Evolutionary conservation across 768 basidiomycete genomes (phyloP).

Genomic region (Russula vinacea): DNA sequence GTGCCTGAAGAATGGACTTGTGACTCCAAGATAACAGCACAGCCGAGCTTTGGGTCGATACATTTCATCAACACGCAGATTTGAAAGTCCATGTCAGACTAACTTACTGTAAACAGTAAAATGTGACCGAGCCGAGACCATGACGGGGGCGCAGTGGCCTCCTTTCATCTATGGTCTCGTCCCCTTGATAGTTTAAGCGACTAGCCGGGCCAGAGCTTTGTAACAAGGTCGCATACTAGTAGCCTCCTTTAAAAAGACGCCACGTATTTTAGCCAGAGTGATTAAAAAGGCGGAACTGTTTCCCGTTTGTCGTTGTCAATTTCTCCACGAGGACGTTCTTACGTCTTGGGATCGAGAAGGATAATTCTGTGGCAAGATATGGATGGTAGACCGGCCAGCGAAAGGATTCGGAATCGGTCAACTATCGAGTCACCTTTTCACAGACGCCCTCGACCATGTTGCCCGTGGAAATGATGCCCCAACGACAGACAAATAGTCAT

Average conservation of each 20-base stretch:
- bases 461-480: conserved; percentile 89
- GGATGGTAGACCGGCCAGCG: not conserved
- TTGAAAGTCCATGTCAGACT: no score
- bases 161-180: no score
- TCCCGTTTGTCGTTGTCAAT: conserved; percentile 74
- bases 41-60: conserved; percentile 72
- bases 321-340: conserved; percentile 84
- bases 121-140: no score
- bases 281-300: conserved; percentile 42
- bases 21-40: conserved; percentile 73
- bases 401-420: not conserved
- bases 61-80: conserved; percentile 62
- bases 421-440: conserved; percentile 47
- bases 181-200: no score
- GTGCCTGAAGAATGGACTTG: conserved; percentile 33
- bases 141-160: no score
- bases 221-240: no score
- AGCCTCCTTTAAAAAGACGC: conserved; percentile 57
- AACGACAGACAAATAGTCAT: conserved; percentile 52
- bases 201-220: no score
- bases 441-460: conserved; percentile 62
- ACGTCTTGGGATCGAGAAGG: no score
- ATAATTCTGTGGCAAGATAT: conserved; percentile 52
- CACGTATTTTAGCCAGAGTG: conserved; percentile 50
- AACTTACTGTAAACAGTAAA: no score